A percentile compares a stretch with the other conserved stretches of the same genome.
phyloP scores from a whole-genome alignment of 352 stramenopile genomes.

The Phytophthora melonis region DNA sequence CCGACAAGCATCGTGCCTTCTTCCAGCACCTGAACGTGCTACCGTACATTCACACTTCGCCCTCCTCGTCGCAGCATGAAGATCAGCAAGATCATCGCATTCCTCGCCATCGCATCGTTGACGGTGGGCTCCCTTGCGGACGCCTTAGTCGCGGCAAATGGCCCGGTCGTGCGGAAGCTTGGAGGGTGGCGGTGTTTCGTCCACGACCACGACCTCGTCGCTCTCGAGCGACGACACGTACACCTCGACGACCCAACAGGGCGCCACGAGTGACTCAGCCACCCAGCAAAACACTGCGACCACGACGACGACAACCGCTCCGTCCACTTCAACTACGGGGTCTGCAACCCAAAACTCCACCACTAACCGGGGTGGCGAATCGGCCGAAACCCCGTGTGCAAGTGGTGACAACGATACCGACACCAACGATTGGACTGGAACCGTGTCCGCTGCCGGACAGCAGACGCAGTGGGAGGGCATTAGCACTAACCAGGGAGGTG shows the following conservation, averaged over 20 bases:
- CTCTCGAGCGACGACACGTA: constrained; percentile 27
- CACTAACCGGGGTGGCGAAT: constrained; percentile 4
- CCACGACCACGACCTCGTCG: constrained; percentile 24
- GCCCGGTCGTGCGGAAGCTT: constrained; percentile 22
- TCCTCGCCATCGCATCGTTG: constrained; percentile 26
- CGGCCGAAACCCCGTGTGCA: constrained; percentile 21
- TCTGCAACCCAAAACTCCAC: constrained; percentile 5
- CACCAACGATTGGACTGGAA: constrained; percentile 28
- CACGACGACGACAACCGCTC: constrained; percentile 5
- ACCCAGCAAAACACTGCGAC: constrained; percentile 21
- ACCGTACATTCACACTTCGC: constrained; percentile 7
- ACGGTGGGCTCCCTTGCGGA: constrained; percentile 28
- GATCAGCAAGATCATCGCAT: constrained; percentile 36
- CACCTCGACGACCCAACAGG: constrained; percentile 14
- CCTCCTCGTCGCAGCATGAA: constrained; percentile 30
- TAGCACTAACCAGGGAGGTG: constrained; percentile 6
- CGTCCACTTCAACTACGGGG: constrained; percentile 10
- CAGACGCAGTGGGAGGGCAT: constrained; percentile 6
- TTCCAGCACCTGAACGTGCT: constrained; percentile 28
- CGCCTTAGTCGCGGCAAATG: constrained; percentile 16
- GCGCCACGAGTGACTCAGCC: constrained; percentile 12
- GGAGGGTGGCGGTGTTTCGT: constrained; percentile 22
- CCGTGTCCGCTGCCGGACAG: constrained; percentile 12
- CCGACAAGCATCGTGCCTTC: constrained; percentile 27
- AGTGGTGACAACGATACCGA: constrained; percentile 11